Conservation (phyloP, 2,329 filamentous ascomycete genomes). For the Mollisia scopiformis region DNA sequence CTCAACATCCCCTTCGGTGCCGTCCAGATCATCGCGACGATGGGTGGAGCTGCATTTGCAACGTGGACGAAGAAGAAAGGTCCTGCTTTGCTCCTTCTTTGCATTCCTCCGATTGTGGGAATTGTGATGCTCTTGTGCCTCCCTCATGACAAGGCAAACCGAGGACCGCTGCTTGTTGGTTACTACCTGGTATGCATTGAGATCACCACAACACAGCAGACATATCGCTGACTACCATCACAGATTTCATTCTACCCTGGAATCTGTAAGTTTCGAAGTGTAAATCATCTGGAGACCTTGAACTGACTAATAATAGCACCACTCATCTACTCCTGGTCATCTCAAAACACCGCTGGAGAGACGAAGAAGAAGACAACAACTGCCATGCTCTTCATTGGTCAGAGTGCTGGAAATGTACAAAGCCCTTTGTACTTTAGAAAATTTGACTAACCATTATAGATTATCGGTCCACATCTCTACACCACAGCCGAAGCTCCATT, state of each 20-base stretch:
- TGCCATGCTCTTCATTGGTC: conserved; percentile 65
- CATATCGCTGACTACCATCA: conserved; percentile 47
- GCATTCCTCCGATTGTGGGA: conserved; percentile 59
- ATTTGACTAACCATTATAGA: conserved; percentile 27
- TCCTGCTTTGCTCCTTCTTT: conserved; percentile 55
- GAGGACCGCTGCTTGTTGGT: conserved; percentile 54
- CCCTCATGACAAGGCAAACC: conserved; percentile 47
- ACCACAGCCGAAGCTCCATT: conserved; percentile 61
- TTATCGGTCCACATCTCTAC: conserved; percentile 67
- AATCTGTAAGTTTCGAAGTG: conserved; percentile 44
- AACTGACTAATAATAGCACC: conserved; percentile 43
- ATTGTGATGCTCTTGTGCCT: conserved; percentile 56
- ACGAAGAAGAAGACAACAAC: conserved; percentile 71
- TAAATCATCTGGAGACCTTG: too few relatives aligned
- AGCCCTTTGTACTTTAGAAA: background rate
- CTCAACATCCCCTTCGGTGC: conserved; percentile 46
- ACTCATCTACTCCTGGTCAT: conserved; percentile 62
- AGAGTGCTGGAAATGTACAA: conserved; percentile 62
- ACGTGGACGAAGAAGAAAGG: conserved; percentile 58
- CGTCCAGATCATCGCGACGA: conserved; percentile 57
- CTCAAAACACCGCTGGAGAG: conserved; percentile 68
- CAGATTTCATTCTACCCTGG: conserved; percentile 62
- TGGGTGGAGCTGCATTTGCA: conserved; percentile 59
- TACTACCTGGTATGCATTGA: conserved; percentile 53
- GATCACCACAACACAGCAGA: background rate